These are phyloP conservation scores for Hymenoscyphus occultus DNA, from an alignment of 2,329 filamentous ascomycete species.

Conservation along the genomic window DNA sequence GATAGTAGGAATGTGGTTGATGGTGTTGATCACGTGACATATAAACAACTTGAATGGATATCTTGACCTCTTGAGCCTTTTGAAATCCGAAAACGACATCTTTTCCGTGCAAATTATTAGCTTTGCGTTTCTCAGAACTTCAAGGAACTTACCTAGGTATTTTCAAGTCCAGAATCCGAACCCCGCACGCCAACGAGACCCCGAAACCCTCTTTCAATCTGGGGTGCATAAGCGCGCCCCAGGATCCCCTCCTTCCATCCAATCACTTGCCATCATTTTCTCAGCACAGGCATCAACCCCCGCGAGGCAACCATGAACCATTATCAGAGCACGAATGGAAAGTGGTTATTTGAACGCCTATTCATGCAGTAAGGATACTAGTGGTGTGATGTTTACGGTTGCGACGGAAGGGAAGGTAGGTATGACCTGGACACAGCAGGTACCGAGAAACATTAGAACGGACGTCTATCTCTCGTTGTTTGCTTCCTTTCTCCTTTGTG, in stretches of 20 bases:
- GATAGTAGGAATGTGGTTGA: too few species aligned
- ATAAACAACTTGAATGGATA: too few species aligned
- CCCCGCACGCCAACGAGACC: slow-evolving; percentile 1
- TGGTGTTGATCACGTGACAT: too few species aligned
- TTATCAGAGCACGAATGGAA: background rate
- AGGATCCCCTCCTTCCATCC: background rate
- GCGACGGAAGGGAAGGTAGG: background rate
- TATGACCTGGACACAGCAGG: background rate
- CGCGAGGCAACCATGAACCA: background rate
- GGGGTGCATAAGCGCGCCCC: slow-evolving; percentile 7
- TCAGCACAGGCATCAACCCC: slow-evolving; percentile 5
- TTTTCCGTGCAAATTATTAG: background rate
- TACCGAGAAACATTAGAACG: background rate
- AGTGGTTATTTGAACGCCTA: slow-evolving; percentile 1
- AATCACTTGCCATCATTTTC: background rate
- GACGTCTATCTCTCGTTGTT: background rate
- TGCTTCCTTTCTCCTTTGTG: background rate
- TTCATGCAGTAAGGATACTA: background rate
- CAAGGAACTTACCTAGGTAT: too few species aligned
- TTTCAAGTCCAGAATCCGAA: slow-evolving; percentile 5
- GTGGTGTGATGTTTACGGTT: slow-evolving; percentile 2
- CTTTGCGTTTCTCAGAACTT: too few species aligned
- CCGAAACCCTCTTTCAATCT: slow-evolving; percentile 1
- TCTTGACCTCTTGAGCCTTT: too few species aligned
- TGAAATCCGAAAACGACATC: background rate